Percentiles rank a stretch among this genome's conserved stretches.
Conservation (phyloP, 2,329 filamentous ascomycete species). For the Aspergillus hiratsukae region DNA sequence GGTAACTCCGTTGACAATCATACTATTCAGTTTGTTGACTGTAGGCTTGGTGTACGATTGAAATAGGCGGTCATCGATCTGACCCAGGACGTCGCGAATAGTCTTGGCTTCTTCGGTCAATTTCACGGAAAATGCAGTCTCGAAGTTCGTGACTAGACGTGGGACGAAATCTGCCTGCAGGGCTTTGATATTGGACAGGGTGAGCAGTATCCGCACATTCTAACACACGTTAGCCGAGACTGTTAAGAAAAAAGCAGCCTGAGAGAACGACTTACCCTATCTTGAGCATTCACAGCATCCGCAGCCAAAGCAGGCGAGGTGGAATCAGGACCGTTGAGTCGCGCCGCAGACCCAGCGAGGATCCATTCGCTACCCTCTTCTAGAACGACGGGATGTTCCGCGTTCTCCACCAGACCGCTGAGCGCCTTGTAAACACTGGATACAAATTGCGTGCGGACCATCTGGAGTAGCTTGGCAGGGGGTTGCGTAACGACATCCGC, state of each 20-base stretch:
- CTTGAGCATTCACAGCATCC: conserved; percentile 50
- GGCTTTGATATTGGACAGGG: conserved; percentile 83
- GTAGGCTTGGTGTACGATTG: conserved; percentile 82
- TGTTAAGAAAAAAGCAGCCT: not conserved
- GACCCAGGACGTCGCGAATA: conserved; percentile 80
- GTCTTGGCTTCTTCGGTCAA: conserved; percentile 90
- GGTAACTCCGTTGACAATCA: conserved; percentile 68
- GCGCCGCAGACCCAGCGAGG: conserved; percentile 38
- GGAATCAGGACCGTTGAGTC: conserved; percentile 27
- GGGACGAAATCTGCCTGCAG: conserved; percentile 80
- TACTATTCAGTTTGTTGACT: conserved; percentile 62
- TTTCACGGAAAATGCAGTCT: conserved; percentile 89
- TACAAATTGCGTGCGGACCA: conserved; percentile 88
- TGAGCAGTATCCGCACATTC: conserved; percentile 91
- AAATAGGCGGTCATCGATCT: conserved; percentile 90
- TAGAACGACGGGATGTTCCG: conserved; percentile 67
- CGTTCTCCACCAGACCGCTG: conserved; percentile 95
- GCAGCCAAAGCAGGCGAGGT: conserved; percentile 41
- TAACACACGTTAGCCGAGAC: conserved; percentile 35
- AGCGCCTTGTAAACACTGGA: conserved; percentile 90
- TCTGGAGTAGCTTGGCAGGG: conserved; percentile 79
- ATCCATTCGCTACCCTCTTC: conserved; percentile 53
- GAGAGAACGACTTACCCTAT: conserved; percentile 43
- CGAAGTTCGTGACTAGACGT: conserved; percentile 84
- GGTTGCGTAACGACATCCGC: conserved; percentile 79